These are phyloP conservation scores for Phytophthora fragariae DNA, from an alignment of 352 stramenopile genomes.

Conservation along the genomic window DNA sequence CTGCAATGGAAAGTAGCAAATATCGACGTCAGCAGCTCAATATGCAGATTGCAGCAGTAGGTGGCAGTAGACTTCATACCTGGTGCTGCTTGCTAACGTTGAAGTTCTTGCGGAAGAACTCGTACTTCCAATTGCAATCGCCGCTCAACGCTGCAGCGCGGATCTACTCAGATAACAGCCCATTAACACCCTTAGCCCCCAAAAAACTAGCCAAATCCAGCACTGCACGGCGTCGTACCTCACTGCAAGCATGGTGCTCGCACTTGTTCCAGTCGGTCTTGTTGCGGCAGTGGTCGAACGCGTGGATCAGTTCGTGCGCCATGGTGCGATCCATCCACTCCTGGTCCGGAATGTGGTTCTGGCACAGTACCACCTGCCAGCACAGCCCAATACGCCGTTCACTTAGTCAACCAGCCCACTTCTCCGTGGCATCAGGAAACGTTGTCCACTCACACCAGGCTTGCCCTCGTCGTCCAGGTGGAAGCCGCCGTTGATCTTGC, in stretches of 20 bases:
- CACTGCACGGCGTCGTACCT: conserved; percentile 49
- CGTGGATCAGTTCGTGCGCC: conserved; percentile 94
- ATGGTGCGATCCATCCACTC: conserved; percentile 94
- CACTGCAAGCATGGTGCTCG: conserved; percentile 93
- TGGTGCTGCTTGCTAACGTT: conserved; percentile 91
- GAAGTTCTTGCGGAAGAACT: conserved; percentile 93
- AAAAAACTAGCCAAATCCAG: background rate
- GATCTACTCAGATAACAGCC: conserved; percentile 41
- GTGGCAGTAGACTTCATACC: conserved; percentile 14
- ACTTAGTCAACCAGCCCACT: background rate
- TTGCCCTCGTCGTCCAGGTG: conserved; percentile 80
- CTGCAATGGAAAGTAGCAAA: conserved; percentile 28
- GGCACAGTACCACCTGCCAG: conserved; percentile 83
- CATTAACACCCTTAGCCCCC: background rate
- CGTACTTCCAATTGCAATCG: conserved; percentile 93
- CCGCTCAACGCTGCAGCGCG: conserved; percentile 83
- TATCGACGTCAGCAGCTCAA: background rate
- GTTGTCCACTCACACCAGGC: conserved; percentile 52
- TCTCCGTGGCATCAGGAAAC: background rate
- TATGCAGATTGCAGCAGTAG: background rate
- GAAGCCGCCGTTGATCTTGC: conserved; percentile 89
- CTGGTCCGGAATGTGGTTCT: conserved; percentile 92
- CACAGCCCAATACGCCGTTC: background rate
- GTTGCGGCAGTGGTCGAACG: conserved; percentile 93
- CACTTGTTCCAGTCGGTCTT: conserved; percentile 95